phyloP scores from a whole-genome alignment of 768 basidiomycete species.

The Kwoniella mangroviensis region DNA sequence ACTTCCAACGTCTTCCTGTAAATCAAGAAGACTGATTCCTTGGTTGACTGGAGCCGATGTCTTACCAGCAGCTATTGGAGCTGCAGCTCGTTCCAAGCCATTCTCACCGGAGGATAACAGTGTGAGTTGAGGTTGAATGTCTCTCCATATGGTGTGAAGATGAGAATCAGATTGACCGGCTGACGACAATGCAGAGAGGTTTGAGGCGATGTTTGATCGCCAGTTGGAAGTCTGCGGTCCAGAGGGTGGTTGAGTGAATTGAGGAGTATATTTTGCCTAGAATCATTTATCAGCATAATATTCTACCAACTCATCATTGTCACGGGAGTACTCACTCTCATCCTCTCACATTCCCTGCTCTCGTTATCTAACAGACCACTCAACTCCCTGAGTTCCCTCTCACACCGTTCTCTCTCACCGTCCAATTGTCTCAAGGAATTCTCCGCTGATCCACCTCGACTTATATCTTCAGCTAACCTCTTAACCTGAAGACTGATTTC shows the following conservation, averaged over 20 bases:
- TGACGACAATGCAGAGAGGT: constrained; percentile 71
- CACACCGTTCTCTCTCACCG: constrained; percentile 68
- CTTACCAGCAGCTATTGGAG: constrained; percentile 61
- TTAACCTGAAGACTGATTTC: constrained; percentile 60
- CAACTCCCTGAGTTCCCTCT: constrained; percentile 67
- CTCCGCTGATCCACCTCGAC: constrained; percentile 62
- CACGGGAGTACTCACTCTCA: constrained; percentile 62
- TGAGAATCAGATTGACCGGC: constrained; percentile 80
- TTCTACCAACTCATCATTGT: not conserved
- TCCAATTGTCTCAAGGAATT: constrained; percentile 72
- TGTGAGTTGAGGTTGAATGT: constrained; percentile 68
- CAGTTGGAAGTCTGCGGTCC: constrained; percentile 71
- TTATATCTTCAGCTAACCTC: constrained; percentile 63
- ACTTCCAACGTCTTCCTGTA: constrained; percentile 65
- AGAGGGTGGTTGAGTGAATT: constrained; percentile 85
- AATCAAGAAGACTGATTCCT: constrained; percentile 68
- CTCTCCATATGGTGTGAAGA: constrained; percentile 73
- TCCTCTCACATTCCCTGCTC: constrained; percentile 81
- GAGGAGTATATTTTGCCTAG: constrained; percentile 77
- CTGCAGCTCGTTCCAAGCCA: constrained; percentile 55
- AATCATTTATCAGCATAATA: not conserved
- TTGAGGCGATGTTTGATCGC: constrained; percentile 78
- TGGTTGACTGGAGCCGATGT: constrained; percentile 51
- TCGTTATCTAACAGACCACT: constrained; percentile 77
- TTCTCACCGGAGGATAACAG: constrained; percentile 62